Conservation (phyloP, 805 yeast species). For the Lachancea dasiensis region DNA sequence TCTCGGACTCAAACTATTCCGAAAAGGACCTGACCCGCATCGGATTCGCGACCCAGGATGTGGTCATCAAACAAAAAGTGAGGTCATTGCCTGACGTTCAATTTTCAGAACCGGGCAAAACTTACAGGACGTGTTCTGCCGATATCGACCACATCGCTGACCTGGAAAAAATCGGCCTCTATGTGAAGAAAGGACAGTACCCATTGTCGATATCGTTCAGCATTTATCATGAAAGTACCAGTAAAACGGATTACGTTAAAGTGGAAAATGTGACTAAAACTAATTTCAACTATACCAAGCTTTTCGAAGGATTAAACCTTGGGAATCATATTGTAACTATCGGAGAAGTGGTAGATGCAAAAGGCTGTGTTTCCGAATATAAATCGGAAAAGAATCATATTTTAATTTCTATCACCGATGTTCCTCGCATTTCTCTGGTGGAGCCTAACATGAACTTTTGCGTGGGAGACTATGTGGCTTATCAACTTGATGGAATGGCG, state of each 20-base stretch:
- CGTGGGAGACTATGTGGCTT: constrained; percentile 85
- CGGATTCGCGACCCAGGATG: constrained; percentile 28
- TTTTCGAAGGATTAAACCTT: constrained; percentile 49
- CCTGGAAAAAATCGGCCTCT: constrained; percentile 48
- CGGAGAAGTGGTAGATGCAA: constrained; percentile 53
- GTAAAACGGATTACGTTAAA: constrained; percentile 42
- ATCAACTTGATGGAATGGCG: constrained; percentile 68
- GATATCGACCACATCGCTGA: constrained; percentile 31
- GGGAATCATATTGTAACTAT: constrained; percentile 67
- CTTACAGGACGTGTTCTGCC: constrained; percentile 46
- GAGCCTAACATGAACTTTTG: constrained; percentile 54
- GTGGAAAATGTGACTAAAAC: constrained; percentile 39
- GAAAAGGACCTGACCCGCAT: constrained; percentile 33
- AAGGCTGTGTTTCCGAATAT: constrained; percentile 56
- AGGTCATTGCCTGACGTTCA: constrained; percentile 54
- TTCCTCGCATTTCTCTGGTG: constrained; percentile 56
- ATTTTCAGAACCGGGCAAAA: constrained; percentile 43
- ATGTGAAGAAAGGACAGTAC: constrained; percentile 45
- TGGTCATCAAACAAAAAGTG: constrained; percentile 47
- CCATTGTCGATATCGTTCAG: constrained; percentile 58
- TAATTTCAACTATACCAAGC: constrained; percentile 35
- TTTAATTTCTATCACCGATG: constrained; percentile 62
- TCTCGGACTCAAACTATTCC: constrained; percentile 61
- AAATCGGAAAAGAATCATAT: constrained; percentile 41
- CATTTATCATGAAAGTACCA: constrained; percentile 55